Base-by-base conservation (phyloP, 1,284 basidiomycete species). In the Pterulicium gracile region DNA sequence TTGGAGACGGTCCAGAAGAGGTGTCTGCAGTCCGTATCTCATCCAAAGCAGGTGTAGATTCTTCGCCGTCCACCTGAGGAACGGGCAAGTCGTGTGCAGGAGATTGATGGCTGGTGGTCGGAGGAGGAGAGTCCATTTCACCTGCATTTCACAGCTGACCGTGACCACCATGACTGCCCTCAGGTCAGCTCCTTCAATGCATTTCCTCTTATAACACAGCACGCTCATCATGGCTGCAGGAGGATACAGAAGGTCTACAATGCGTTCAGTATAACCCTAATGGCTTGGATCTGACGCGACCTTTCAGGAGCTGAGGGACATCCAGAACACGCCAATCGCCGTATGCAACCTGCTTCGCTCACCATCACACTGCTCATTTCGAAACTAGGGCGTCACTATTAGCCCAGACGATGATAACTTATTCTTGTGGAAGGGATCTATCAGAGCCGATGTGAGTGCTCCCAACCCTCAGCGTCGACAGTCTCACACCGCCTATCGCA, bases 351-450 rank as follows among this genome's bases (percentile, higher is more conserved):
- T 23, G 49, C 52, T 50, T 34, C 47, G 49, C 48, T 43, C 50
- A 50, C 45, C 23, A 13, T 43, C 27, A 36, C 47, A 45, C 46
- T 19, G 34, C 42, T 45, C n/a, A 49, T 23, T 42, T 49, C 15
- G 32, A 20, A 20, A 47, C 7, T 52, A 86, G 75, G 78, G 77
- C 18, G 59, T 93, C 45, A 64, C 64, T 1, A 79, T 86, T 3
- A 71, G 78, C 27, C 69, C 79, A 1, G 67, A 75, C 42, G 89
- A 89, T 14, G 76, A 77, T 54, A 89, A 92, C 61, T 48, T 92
- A 18, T 77, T 83, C 49, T 63, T 77, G 50, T 93, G 90, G 91
- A 75, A 79, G 50, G 87, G 90, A 49, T 60, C 70, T 13, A 80
- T 94, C 52, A 80, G 77, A 55, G 90, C 85, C 47, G 72, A 78